Conservation (phyloP, 345 rosid species). For the Camelina sativa region DNA sequence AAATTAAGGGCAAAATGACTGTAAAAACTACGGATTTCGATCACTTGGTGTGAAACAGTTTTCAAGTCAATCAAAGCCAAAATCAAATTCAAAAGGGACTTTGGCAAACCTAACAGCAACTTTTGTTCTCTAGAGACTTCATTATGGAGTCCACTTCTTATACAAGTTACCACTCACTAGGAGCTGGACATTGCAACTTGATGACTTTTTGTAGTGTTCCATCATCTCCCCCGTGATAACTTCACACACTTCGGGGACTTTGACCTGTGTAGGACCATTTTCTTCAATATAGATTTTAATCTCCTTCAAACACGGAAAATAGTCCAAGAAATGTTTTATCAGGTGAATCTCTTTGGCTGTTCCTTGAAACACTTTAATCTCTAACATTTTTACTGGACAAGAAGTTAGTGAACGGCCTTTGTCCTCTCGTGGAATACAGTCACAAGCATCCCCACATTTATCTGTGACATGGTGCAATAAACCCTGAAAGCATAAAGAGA, state of each 20-base stretch:
- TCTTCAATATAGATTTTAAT: background rate
- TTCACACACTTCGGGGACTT: background rate
- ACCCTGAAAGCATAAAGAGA: background rate
- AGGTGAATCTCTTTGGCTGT: background rate
- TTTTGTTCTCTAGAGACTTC: too few relatives aligned
- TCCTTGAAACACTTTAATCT: conserved; percentile 1
- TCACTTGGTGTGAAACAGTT: too few relatives aligned
- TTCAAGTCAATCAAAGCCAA: too few relatives aligned
- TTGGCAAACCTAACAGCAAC: too few relatives aligned
- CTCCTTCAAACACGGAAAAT: background rate
- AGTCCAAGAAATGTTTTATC: background rate
- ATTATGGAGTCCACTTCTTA: background rate
- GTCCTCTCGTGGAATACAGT: background rate
- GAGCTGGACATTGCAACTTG: background rate
- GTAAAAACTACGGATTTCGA: too few relatives aligned
- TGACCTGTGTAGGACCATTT: background rate
- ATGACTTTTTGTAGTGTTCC: background rate
- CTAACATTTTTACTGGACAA: background rate
- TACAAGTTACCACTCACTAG: background rate
- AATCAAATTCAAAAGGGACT: too few relatives aligned
- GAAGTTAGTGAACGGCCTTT: background rate
- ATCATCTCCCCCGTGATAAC: background rate
- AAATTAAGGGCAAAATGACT: too few relatives aligned
- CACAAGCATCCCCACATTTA: conserved; percentile 24
- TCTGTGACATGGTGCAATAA: conserved; percentile 8